These are phyloP conservation scores for Pseudogymnoascus sp. DNA, from an alignment of 2,329 filamentous ascomycete species.

Conservation along the genomic window DNA sequence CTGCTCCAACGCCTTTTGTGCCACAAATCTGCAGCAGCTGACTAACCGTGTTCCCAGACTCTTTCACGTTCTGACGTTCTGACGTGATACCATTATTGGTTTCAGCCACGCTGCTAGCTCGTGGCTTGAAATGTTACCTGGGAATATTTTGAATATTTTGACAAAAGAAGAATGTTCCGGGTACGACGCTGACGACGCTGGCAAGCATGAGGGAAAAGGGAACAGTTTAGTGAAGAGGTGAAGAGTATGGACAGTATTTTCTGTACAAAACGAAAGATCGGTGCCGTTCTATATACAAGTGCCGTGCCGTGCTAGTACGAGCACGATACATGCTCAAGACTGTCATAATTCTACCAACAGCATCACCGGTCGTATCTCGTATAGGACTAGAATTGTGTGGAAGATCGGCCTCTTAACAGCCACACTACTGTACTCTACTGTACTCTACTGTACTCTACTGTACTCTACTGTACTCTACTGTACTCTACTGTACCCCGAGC, in stretches of 20 bases:
- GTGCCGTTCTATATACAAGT: not conserved
- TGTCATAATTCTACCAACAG: not conserved
- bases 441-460: not conserved
- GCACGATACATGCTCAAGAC: not conserved
- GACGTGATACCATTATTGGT: not conserved
- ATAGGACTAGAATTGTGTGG: not conserved
- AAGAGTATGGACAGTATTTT: not conserved
- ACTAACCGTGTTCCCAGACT: not conserved
- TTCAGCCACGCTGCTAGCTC: slow-evolving; percentile 4
- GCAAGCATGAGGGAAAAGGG: not conserved
- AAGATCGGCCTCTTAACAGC: not conserved
- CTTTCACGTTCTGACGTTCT: not conserved
- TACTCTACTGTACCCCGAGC: not conserved
- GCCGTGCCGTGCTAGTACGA: not conserved
- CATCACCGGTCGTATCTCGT: not conserved
- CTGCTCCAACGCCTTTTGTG: not conserved
- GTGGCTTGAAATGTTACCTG: slow-evolving; percentile 3
- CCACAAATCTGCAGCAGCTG: not conserved
- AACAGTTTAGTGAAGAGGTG: not conserved
- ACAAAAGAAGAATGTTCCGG: not conserved
- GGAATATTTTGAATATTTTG: not conserved
- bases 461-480: not conserved
- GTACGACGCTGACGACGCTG: not conserved
- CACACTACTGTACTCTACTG: not conserved
- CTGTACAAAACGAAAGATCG: not conserved